Evolutionary conservation across 768 basidiomycete genomes (phyloP), one percentile per base, ranked within the genome.

Genomic region (Mycena chlorophos): DNA sequence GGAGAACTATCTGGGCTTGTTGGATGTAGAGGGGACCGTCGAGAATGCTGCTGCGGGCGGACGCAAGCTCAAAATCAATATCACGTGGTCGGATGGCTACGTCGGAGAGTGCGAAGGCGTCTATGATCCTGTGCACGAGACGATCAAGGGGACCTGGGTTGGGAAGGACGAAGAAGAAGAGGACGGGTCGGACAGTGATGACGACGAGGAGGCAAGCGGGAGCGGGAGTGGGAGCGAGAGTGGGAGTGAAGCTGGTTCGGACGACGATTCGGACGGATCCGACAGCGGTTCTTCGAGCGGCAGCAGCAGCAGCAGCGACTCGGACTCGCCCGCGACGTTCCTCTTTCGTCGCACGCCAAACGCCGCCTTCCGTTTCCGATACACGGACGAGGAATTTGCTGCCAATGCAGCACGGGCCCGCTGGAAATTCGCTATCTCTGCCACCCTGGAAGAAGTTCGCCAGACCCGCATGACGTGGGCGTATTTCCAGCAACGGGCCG

Each of bases 371-470:
- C 50, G 54, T 1, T 54, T 56, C 49, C 48, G 42, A 10, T 60
- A 56, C 28, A 60, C 51, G 6, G 48, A 53, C 26, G 52, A 46
- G 4, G 47, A 56, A 34, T 54, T 56, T 27, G 48, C 31, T 3
- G 29, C 38, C 19, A 60, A 60, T 50, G 39, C 25, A 0, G 59
- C 54, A 17, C 49, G 51, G 8, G 58, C 58, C n/a, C 54, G 59
- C 26, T 60, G 59, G 59, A 45, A 34, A 31, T 56, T 60, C 42
- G 59, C 59, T 42, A 56, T 60, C 27, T 53, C 54, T 5, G 55
- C 58, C 17, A 25, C 42, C 5, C 34, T 56, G 26, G 45, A 55
- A 39, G 39, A 52, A 22, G 51, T 55, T 26, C 45, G 45, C 53
- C 53, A 46, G 4, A 34, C 5, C 3, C 58, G 27, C 10, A 17